These are phyloP conservation scores for Solanum verrucosum DNA, from an alignment of 257 asterid genomes.

Conservation along the genomic window DNA sequence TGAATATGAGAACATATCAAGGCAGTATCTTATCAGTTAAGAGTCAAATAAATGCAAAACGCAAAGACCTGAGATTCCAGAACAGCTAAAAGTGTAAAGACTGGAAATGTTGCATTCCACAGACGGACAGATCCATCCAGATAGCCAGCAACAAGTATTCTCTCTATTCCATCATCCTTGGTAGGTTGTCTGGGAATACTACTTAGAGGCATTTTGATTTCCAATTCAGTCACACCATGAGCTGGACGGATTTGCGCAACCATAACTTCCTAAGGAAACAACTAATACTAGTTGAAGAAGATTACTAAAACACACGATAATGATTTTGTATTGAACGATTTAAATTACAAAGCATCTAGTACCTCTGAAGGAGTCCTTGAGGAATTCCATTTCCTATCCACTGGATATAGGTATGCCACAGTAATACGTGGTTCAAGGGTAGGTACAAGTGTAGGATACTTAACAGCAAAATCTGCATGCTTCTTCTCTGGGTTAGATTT, in stretches of 20 bases:
- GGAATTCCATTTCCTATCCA: slow-evolving; percentile 25
- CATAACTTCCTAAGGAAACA: slow-evolving; percentile 46
- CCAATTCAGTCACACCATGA: slow-evolving; percentile 20
- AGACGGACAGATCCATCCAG: slow-evolving; percentile 80
- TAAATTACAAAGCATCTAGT: slow-evolving; percentile 8
- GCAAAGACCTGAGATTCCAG: slow-evolving; percentile 54
- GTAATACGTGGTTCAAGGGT: slow-evolving; percentile 76
- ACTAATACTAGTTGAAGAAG: slow-evolving; percentile 4
- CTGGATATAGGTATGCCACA: slow-evolving; percentile 43
- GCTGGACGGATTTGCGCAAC: slow-evolving; percentile 31
- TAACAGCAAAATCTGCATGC: slow-evolving; percentile 34
- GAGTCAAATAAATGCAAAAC: slow-evolving; percentile 4
- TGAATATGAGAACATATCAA: not conserved
- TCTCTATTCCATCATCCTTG: slow-evolving; percentile 41
- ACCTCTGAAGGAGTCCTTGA: slow-evolving; percentile 50
- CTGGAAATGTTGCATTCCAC: slow-evolving; percentile 86
- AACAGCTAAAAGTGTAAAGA: slow-evolving; percentile 50
- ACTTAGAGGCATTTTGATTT: slow-evolving; percentile 62
- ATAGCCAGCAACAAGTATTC: slow-evolving; percentile 81
- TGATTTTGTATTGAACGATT: not conserved
- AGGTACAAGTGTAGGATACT: slow-evolving; percentile 65
- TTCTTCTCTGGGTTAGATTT: slow-evolving; percentile 50
- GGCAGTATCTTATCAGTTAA: not conserved
- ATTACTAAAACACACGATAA: slow-evolving; percentile 6
- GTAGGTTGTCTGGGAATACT: slow-evolving; percentile 50